These are phyloP conservation scores for Spiromastix sp. DNA, from an alignment of 2,329 filamentous ascomycete genomes.

Conservation along the genomic window DNA sequence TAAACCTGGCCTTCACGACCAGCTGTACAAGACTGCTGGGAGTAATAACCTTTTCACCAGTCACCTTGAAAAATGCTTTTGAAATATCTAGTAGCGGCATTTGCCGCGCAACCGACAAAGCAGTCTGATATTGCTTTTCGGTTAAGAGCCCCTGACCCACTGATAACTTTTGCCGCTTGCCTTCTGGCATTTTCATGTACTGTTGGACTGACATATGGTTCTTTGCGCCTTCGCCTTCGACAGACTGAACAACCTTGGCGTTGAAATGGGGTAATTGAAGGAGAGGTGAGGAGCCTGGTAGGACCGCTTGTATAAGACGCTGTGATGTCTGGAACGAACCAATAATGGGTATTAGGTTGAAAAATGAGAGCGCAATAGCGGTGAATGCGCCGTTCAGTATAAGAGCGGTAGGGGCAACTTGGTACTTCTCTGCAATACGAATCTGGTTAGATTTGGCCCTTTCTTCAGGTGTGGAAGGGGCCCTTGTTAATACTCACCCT, in stretches of 20 bases:
- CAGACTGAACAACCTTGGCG: conserved; percentile 40
- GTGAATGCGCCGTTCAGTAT: conserved; percentile 77
- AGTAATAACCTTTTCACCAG: conserved; percentile 85
- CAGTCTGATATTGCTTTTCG: conserved; percentile 65
- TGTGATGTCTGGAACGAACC: conserved; percentile 75
- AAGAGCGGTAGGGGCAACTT: conserved; percentile 77
- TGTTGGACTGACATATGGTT: conserved; percentile 69
- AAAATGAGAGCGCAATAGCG: conserved; percentile 78
- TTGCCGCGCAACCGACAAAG: conserved; percentile 68
- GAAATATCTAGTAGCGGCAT: conserved; percentile 75
- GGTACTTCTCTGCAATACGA: conserved; percentile 58
- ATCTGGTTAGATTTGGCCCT: conserved; percentile 11
- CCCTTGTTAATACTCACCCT: conserved; percentile 37
- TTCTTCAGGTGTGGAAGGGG: not conserved
- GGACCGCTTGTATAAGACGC: conserved; percentile 77
- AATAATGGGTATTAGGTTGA: conserved; percentile 70
- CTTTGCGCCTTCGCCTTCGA: conserved; percentile 52
- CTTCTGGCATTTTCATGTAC: conserved; percentile 76
- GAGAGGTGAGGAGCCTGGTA: conserved; percentile 74
- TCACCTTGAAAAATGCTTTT: conserved; percentile 97
- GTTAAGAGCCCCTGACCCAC: conserved; percentile 61
- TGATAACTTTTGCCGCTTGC: conserved; percentile 59
- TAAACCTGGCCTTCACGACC: conserved; percentile 87
- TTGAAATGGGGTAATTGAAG: conserved; percentile 87
- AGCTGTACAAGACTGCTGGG: conserved; percentile 87